A percentile compares a stretch with the other conserved stretches of the same genome.
phyloP scores from a whole-genome alignment of 768 basidiomycete species.

The Suillus hirtellus region DNA sequence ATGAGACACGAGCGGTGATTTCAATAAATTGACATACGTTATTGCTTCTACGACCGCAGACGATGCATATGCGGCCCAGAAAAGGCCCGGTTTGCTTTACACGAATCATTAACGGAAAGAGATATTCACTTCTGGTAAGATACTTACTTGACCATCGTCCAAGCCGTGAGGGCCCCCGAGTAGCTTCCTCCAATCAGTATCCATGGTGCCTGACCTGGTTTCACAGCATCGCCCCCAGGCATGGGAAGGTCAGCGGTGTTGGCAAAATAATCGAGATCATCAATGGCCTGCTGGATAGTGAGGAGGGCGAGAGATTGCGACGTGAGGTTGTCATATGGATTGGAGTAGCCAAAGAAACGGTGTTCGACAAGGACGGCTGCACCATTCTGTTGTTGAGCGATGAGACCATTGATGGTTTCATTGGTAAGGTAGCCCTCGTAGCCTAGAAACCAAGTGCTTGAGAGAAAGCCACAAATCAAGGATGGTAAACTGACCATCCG shows the following conservation, averaged over 20 bases:
- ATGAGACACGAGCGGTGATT: constrained; percentile 32
- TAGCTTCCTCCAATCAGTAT: constrained; percentile 45
- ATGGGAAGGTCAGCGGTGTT: constrained; percentile 65
- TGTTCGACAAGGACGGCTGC: constrained; percentile 68
- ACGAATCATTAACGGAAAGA: background rate
- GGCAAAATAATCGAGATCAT: constrained; percentile 71
- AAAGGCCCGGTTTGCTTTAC: constrained; percentile 39
- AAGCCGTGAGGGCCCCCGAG: constrained; percentile 50
- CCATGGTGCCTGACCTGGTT: constrained; percentile 51
- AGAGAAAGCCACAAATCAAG: background rate
- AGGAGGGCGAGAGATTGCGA: constrained; percentile 57
- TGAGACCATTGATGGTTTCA: constrained; percentile 55
- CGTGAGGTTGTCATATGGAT: constrained; percentile 61
- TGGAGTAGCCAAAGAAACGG: constrained; percentile 76
- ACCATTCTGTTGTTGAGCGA: constrained; percentile 38
- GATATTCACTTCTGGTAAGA: too few relatives aligned
- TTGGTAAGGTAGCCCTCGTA: constrained; percentile 62
- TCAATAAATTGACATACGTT: constrained; percentile 30
- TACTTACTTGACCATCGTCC: constrained; percentile 66
- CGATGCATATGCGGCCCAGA: constrained; percentile 44
- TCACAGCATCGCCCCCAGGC: constrained; percentile 61
- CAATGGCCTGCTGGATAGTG: constrained; percentile 74
- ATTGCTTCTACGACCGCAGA: constrained; percentile 48
- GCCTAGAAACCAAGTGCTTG: constrained; percentile 9
- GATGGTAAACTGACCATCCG: background rate